These are phyloP conservation scores for Lentinula edodes DNA, from an alignment of 768 basidiomycete species.

Conservation along the genomic window DNA sequence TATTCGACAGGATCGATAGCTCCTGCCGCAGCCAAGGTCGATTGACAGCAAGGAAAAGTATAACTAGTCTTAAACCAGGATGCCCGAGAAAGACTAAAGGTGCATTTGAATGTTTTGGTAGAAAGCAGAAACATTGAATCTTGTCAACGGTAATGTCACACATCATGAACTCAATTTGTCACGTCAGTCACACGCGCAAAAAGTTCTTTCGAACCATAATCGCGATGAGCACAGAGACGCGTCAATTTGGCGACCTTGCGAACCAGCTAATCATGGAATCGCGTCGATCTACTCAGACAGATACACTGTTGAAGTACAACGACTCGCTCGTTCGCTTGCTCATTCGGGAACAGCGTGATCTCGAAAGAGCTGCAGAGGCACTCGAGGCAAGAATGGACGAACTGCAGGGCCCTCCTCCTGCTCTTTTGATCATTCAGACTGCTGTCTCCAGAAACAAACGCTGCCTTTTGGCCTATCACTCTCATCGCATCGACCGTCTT, in stretches of 20 bases:
- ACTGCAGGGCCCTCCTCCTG: slow-evolving; percentile 45
- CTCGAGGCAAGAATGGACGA: slow-evolving; percentile 25
- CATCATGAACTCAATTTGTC: not conserved
- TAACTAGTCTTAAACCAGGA: not conserved
- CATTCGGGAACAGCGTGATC: slow-evolving; percentile 86
- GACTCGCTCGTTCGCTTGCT: slow-evolving; percentile 80
- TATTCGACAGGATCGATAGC: slow-evolving; percentile 47
- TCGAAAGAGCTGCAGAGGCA: slow-evolving; percentile 53
- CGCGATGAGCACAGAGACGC: slow-evolving; percentile 21
- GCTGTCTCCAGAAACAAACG: slow-evolving; percentile 91
- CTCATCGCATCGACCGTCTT: slow-evolving; percentile 78
- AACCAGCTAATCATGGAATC: slow-evolving; percentile 86
- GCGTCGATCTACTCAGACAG: slow-evolving; percentile 76
- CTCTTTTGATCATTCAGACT: slow-evolving; percentile 82
- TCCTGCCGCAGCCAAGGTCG: not conserved
- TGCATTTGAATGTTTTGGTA: not conserved
- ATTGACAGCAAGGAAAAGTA: not conserved
- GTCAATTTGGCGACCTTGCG: slow-evolving; percentile 80
- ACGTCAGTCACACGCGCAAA: not conserved
- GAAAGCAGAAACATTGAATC: not conserved
- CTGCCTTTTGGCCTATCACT: slow-evolving; percentile 91
- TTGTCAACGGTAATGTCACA: not conserved
- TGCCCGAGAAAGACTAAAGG: not conserved
- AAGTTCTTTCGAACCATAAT: no score
- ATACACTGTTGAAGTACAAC: slow-evolving; percentile 89